phyloP scores from a whole-genome alignment of 805 yeast species.

The Candida ulmi region DNA sequence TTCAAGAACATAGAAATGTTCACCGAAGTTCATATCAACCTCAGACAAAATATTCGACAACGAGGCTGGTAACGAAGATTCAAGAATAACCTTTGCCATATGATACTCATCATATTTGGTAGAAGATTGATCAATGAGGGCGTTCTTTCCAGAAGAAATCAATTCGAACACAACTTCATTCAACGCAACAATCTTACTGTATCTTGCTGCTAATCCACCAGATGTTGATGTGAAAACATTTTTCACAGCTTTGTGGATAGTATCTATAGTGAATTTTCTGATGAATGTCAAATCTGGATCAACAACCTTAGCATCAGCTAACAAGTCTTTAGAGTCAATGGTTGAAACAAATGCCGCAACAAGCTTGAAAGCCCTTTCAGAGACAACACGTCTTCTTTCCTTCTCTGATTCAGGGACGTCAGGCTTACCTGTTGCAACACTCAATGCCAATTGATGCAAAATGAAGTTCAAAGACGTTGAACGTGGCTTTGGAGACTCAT shows the following conservation, averaged over 20 bases:
- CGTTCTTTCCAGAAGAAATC: slow-evolving; percentile 18
- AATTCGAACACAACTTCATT: slow-evolving; percentile 17
- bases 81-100: slow-evolving; percentile 62
- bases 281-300: slow-evolving; percentile 71
- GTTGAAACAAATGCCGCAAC: slow-evolving; percentile 61
- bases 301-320: slow-evolving; percentile 41
- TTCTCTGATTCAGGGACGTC: slow-evolving; percentile 28
- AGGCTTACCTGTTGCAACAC: not conserved
- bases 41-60: slow-evolving; percentile 57
- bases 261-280: slow-evolving; percentile 68
- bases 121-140: slow-evolving; percentile 23
- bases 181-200: slow-evolving; percentile 45
- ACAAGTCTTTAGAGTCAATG: slow-evolving; percentile 26
- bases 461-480: slow-evolving; percentile 73
- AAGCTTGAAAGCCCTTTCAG: slow-evolving; percentile 56
- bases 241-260: slow-evolving; percentile 53
- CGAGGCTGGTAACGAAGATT: slow-evolving; percentile 53
- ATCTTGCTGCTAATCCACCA: slow-evolving; percentile 36
- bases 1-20: slow-evolving; percentile 53
- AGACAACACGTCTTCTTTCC: slow-evolving; percentile 50
- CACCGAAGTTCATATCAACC: slow-evolving; percentile 71
- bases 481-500: slow-evolving; percentile 54
- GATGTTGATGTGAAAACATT: slow-evolving; percentile 38
- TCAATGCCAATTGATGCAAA: slow-evolving; percentile 57
- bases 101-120: slow-evolving; percentile 57